Evolutionary conservation across 2,329 filamentous ascomycete genomes (phyloP).

Genomic region (Pseudonectria foliicola): DNA sequence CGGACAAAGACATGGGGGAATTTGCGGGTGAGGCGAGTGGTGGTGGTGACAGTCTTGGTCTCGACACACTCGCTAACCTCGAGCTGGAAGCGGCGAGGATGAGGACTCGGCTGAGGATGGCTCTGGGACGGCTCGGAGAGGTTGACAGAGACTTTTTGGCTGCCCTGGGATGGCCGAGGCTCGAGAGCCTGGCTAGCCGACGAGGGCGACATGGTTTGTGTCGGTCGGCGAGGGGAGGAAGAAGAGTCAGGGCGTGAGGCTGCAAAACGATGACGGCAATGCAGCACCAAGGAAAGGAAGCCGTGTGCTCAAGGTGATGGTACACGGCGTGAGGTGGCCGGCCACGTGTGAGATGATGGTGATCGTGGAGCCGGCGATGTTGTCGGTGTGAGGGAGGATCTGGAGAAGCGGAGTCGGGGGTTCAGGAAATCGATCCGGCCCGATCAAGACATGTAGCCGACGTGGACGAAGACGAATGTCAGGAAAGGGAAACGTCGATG

Average conservation of each 20-base stretch:
- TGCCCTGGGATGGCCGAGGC: conserved; percentile 26
- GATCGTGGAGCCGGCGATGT: not conserved
- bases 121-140: conserved; percentile 35
- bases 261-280: not conserved
- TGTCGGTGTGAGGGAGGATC: too few species aligned
- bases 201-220: conserved; percentile 31
- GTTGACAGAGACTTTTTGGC: conserved; percentile 40
- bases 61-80: conserved; percentile 59
- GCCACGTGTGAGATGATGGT: not conserved
- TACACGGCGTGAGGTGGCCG: not conserved
- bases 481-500: too few species aligned
- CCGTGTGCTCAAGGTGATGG: not conserved
- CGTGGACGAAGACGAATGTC: too few species aligned
- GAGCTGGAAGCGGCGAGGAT: conserved; percentile 42
- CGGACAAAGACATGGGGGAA: conserved; percentile 81
- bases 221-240: conserved; percentile 3
- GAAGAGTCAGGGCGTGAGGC: not conserved
- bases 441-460: too few species aligned
- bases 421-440: too few species aligned
- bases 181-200: conserved; percentile 32
- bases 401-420: too few species aligned
- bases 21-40: conserved; percentile 76
- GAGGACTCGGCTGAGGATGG: too few species aligned
- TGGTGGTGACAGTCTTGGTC: conserved; percentile 75
- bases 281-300: not conserved